Conservation (phyloP, 768 basidiomycete species). For the Cystobasidium tubakii region DNA sequence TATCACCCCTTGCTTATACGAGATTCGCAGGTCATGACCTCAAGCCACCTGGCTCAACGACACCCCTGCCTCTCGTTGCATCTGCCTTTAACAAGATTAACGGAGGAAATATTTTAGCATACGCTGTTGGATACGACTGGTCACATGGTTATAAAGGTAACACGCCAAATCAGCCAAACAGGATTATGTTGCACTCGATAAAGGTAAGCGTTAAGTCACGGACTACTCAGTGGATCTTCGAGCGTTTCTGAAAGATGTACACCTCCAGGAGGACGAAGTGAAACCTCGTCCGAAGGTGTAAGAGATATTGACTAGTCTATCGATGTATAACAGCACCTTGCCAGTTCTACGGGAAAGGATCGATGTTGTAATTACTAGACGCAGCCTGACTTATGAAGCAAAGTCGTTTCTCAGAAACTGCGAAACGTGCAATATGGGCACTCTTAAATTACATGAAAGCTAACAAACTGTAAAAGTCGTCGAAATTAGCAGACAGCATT, state of each 20-base stretch:
- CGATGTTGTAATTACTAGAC: not conserved
- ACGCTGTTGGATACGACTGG: slow-evolving; percentile 44
- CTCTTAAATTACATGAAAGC: not conserved
- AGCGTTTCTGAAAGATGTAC: too few species aligned
- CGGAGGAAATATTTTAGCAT: slow-evolving; percentile 42
- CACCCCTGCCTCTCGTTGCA: slow-evolving; percentile 24
- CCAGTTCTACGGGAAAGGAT: not conserved
- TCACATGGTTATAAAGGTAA: slow-evolving; percentile 42
- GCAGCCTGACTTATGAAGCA: not conserved
- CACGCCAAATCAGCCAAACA: slow-evolving; percentile 55
- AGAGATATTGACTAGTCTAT: not conserved
- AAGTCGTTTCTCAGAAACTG: too few species aligned
- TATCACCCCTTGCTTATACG: not conserved
- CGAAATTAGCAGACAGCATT: slow-evolving; percentile 49
- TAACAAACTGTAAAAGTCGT: not conserved
- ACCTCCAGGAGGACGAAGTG: slow-evolving; percentile 9
- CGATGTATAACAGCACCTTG: not conserved
- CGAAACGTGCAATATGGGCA: not conserved
- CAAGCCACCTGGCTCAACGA: not conserved
- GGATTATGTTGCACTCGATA: slow-evolving; percentile 74
- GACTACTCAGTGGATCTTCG: too few species aligned
- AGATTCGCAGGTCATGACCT: not conserved
- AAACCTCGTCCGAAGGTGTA: not conserved
- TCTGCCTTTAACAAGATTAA: slow-evolving; percentile 40
- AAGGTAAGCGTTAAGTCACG: slow-evolving; percentile 57